Percentiles rank a stretch among this genome's conserved stretches.
These are phyloP conservation scores for Pichia cephalocereana DNA, from an alignment of 805 yeast genomes.

Conservation along the genomic window DNA sequence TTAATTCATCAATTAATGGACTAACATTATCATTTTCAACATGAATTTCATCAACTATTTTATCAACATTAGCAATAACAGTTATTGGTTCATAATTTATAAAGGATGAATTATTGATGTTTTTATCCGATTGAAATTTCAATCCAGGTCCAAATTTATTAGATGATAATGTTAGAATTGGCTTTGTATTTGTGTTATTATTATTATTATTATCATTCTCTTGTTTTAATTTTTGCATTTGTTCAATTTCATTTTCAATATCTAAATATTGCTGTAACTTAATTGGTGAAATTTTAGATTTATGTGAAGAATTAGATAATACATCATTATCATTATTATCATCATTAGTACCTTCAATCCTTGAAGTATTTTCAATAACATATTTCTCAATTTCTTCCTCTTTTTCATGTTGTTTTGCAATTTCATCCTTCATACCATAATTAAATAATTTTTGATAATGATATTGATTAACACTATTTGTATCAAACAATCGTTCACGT, in stretches of 20 bases:
- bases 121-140: not conserved
- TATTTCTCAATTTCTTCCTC: not conserved
- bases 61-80: not conserved
- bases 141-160: not conserved
- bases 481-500: constrained; percentile 28
- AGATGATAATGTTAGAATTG: not conserved
- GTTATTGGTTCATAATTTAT: constrained; percentile 9
- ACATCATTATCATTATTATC: not conserved
- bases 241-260: constrained; percentile 20
- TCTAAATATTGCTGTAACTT: constrained; percentile 21
- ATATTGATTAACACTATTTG: constrained; percentile 29
- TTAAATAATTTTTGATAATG: constrained; percentile 36
- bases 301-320: not conserved
- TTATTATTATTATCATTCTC: not conserved
- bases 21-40: not conserved
- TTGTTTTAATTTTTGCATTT: constrained; percentile 9
- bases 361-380: not conserved
- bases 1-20: constrained; percentile 2
- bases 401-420: not conserved
- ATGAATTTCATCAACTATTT: not conserved
- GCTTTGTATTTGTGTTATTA: not conserved
- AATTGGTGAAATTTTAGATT: constrained; percentile 6
- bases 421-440: constrained; percentile 18
- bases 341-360: not conserved
- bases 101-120: constrained; percentile 4